Conservation (phyloP, 2,329 filamentous ascomycete species). For the Fusarium sp. region DNA sequence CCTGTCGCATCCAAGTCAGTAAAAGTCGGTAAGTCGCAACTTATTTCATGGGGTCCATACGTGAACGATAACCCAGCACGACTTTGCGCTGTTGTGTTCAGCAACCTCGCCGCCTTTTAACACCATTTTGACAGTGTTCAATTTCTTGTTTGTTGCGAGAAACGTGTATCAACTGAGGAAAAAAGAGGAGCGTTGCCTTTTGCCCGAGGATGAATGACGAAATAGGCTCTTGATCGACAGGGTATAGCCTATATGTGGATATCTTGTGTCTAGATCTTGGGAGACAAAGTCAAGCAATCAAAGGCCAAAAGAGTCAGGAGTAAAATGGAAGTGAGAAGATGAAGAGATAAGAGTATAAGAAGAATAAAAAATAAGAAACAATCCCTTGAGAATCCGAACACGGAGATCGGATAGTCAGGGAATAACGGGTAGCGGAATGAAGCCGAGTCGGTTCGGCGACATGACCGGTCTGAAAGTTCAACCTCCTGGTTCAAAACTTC, state of each 20-base stretch:
- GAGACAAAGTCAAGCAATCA: neutral
- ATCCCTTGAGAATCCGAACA: constrained; percentile 11
- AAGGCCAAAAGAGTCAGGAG: neutral
- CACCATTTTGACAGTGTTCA: constrained; percentile 46
- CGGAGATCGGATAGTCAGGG: constrained; percentile 7
- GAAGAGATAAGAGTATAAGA: neutral
- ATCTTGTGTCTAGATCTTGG: neutral
- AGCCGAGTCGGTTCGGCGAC: constrained; percentile 18
- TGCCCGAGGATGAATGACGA: constrained; percentile 35
- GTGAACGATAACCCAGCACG: constrained; percentile 92
- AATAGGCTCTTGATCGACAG: constrained; percentile 22
- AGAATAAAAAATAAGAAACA: neutral
- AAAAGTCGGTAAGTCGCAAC: constrained; percentile 8
- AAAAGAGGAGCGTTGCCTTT: constrained; percentile 27
- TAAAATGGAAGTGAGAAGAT: neutral
- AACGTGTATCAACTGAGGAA: neutral
- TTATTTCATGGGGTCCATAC: constrained; percentile 51
- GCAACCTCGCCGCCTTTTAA: constrained; percentile 64
- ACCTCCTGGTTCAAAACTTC: neutral
- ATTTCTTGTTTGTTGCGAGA: neutral
- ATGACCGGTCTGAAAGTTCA: constrained; percentile 8
- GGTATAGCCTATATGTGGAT: neutral
- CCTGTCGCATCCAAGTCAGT: constrained; percentile 51
- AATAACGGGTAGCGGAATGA: constrained; percentile 17
- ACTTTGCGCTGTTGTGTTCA: constrained; percentile 81